Conservation (phyloP, 345 rosid species). For the Arabidopsis suecica region DNA sequence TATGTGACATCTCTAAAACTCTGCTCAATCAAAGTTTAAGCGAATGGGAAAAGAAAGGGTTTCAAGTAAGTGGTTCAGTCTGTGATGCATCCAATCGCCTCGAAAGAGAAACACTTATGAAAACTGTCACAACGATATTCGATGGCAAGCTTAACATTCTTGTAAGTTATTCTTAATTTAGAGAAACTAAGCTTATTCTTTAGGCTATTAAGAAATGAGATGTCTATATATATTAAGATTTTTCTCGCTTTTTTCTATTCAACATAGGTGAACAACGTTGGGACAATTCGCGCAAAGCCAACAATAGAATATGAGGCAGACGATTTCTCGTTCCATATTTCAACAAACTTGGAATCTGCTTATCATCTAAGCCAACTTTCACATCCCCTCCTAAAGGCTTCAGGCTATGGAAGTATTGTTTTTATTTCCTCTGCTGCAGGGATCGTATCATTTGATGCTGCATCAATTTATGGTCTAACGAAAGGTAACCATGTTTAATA, state of each 20-base stretch:
- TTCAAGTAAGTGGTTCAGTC: slow-evolving; percentile 35
- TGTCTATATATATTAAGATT: neutral
- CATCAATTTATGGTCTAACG: slow-evolving; percentile 48
- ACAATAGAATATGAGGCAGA: slow-evolving; percentile 52
- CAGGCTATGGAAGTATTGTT: slow-evolving; percentile 55
- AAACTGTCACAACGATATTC: slow-evolving; percentile 5
- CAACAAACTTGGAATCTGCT: slow-evolving; percentile 56
- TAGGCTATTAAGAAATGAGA: neutral
- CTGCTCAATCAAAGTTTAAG: slow-evolving; percentile 24
- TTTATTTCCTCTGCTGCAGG: slow-evolving; percentile 57
- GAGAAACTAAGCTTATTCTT: neutral
- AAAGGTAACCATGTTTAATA: slow-evolving; percentile 42
- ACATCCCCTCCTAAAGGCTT: slow-evolving; percentile 56
- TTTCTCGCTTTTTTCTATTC: neutral
- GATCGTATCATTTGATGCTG: slow-evolving; percentile 21
- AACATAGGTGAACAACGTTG: slow-evolving; percentile 60
- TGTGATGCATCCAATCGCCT: slow-evolving; percentile 32
- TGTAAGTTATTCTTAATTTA: slow-evolving; percentile 4
- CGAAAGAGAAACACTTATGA: slow-evolving; percentile 23
- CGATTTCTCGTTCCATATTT: slow-evolving; percentile 49
- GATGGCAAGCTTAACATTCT: slow-evolving; percentile 34
- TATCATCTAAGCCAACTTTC: slow-evolving; percentile 60
- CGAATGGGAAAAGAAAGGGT: slow-evolving; percentile 38
- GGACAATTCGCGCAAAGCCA: slow-evolving; percentile 48
- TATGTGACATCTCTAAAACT: neutral